Base-by-base conservation (phyloP, 2,329 filamentous ascomycete species). In the Fusarium succisae region DNA sequence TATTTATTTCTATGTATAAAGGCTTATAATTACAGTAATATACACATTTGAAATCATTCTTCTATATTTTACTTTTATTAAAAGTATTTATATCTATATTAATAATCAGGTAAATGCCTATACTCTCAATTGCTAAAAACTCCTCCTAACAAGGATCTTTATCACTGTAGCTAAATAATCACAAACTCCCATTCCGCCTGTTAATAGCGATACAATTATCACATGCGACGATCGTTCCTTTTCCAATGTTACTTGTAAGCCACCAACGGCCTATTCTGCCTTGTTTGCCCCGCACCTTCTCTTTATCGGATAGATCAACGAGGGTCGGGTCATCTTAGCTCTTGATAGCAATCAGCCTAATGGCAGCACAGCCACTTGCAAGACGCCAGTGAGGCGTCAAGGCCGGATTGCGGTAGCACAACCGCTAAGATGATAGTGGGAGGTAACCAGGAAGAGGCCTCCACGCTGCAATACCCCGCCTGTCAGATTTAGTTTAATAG, bases 381-480 rank as follows among this genome's bases (percentile, higher is more conserved):
- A 53, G 56, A 28, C 43, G 28, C 54, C 38, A 56, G 38, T 32
- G 38, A 56, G 38, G 8, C 38, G 32, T 24, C 53, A 56, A 32
- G 26, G 3, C 53, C 17, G 22, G 6, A 56, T 32, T 32, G 26
- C 38, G 37, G 35, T 55, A 55, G 51, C 37, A 30, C 51, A 11
- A 55, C 51, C 37, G 6, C 51, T 43, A 55, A 55, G 15, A 15
- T 18, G 26, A 18, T 55, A n/a, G 37, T 50, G 41, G 15, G 56
- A 53, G 56, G 56, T 14, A 59, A 32, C 44, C n/a, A 32, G 35
- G 41, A 22, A 53, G 63, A 68, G 65, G 65, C 65, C 65, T 68
- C 65, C 63, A 53, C 43, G 3, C 8, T 10, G 15, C 14, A 15
- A 28, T 32, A 2, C 24, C 41, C 55, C 55, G 9, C 55, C 24